Percentiles rank a stretch among this genome's conserved stretches.
phyloP scores from a whole-genome alignment of 768 basidiomycete species.

The Auriscalpium vulgare region DNA sequence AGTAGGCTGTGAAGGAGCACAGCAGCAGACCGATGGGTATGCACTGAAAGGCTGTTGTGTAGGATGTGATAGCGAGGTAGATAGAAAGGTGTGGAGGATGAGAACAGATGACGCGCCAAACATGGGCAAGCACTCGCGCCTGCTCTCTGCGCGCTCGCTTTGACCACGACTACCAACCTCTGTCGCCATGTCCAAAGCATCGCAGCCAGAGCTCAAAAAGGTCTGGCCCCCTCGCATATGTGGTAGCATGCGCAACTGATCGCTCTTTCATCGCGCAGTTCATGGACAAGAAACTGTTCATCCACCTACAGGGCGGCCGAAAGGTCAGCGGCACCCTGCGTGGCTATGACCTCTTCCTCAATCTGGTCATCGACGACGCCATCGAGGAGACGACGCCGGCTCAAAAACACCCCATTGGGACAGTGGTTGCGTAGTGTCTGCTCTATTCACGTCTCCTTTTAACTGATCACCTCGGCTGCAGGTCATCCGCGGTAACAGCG shows the following conservation, averaged over 20 bases:
- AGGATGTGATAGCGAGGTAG: neutral
- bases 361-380: slow-evolving; percentile 94
- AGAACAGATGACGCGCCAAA: neutral
- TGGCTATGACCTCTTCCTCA: slow-evolving; percentile 98
- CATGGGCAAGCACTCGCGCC: neutral
- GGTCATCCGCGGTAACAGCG: slow-evolving; percentile 96
- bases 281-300: slow-evolving; percentile 97
- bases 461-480: slow-evolving; percentile 25
- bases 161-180: neutral
- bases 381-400: slow-evolving; percentile 86
- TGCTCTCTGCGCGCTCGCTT: neutral
- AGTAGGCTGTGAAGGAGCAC: no score
- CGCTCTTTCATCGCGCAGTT: slow-evolving; percentile 46
- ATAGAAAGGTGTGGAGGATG: neutral
- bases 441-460: neutral
- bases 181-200: slow-evolving; percentile 76
- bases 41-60: no score
- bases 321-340: slow-evolving; percentile 93
- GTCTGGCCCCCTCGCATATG: slow-evolving; percentile 30
- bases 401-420: slow-evolving; percentile 86
- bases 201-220: slow-evolving; percentile 98
- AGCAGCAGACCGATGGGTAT: no score
- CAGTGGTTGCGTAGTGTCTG: slow-evolving; percentile 59
- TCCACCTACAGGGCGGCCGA: slow-evolving; percentile 90
- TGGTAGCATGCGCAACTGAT: neutral